phyloP scores from a whole-genome alignment of 2,329 filamentous ascomycete species.

The Fusarium abutilonis region DNA sequence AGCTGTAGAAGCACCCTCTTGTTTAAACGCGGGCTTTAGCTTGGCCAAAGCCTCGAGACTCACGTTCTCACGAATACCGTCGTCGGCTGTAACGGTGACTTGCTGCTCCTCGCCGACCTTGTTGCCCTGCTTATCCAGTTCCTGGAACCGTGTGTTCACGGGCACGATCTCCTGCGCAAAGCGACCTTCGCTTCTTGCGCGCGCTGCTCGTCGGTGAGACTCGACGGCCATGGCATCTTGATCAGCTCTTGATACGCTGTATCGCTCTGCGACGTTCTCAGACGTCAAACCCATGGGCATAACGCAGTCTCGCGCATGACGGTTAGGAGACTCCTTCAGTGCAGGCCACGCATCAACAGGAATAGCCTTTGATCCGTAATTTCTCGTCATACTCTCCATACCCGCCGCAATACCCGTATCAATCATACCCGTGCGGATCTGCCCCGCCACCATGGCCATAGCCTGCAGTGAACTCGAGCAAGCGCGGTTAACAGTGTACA shows the following conservation, averaged over 20 bases:
- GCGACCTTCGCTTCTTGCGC: constrained; percentile 72
- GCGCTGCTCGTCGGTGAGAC: constrained; percentile 77
- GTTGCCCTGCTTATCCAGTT: constrained; percentile 68
- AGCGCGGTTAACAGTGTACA: constrained; percentile 90
- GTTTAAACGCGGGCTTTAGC: constrained; percentile 86
- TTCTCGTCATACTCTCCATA: constrained; percentile 96
- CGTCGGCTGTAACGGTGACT: constrained; percentile 79
- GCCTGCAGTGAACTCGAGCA: constrained; percentile 82
- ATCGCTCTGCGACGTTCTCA: constrained; percentile 86
- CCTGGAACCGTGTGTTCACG: constrained; percentile 75
- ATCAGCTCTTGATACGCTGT: constrained; percentile 76
- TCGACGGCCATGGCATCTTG: constrained; percentile 85
- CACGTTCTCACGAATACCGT: constrained; percentile 79
- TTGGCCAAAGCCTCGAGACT: constrained; percentile 75
- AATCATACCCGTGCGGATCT: constrained; percentile 79
- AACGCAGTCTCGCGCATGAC: constrained; percentile 84
- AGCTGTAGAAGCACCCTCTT: constrained; percentile 80
- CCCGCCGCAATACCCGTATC: constrained; percentile 82
- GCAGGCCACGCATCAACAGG: constrained; percentile 82
- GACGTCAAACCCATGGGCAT: constrained; percentile 94
- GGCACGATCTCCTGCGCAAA: constrained; percentile 85
- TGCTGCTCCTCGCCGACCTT: constrained; percentile 65
- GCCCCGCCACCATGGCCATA: constrained; percentile 77
- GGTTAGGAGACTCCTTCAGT: constrained; percentile 68
- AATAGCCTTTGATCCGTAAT: constrained; percentile 87